These are phyloP conservation scores for Daldinia vernicosa DNA, from an alignment of 495 filamentous ascomycete genomes.

Conservation along the genomic window DNA sequence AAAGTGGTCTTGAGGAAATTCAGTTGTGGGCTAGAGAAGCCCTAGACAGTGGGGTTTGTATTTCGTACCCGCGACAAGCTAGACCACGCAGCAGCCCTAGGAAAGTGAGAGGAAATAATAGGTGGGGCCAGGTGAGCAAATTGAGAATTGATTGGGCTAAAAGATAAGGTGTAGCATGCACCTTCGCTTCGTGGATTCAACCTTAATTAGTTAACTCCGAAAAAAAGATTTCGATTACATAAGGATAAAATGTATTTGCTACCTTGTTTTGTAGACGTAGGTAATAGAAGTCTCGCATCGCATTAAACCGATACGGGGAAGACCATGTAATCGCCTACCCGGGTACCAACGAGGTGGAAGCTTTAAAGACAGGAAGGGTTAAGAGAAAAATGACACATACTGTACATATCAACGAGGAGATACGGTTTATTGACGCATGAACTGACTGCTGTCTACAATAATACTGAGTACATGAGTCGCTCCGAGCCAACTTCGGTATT, in stretches of 20 bases:
- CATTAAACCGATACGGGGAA: not conserved
- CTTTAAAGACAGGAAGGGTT: not conserved
- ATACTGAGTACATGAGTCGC: not conserved
- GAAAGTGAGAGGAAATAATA: not conserved
- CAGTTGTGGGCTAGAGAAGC: slow-evolving; percentile 37
- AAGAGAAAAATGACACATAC: not conserved
- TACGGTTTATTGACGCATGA: slow-evolving; percentile 8
- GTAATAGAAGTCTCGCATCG: too few species aligned
- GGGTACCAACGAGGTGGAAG: not conserved
- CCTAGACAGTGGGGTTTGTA: slow-evolving; percentile 39
- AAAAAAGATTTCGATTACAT: too few species aligned
- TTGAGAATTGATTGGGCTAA: not conserved
- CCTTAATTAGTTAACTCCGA: not conserved
- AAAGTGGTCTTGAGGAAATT: slow-evolving; percentile 29
- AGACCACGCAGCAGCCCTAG: not conserved
- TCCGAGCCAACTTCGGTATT: not conserved
- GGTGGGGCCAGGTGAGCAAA: not conserved
- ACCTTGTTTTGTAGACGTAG: too few species aligned
- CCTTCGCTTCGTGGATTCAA: slow-evolving; percentile 1
- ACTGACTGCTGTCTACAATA: slow-evolving; percentile 16
- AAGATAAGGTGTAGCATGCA: not conserved
- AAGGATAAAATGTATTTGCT: too few species aligned
- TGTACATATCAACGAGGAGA: not conserved
- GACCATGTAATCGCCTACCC: not conserved
- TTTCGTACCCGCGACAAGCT: slow-evolving; percentile 16